These are phyloP conservation scores for Pterocarpus santalinus DNA, from an alignment of 306 rosid genomes.

Conservation along the genomic window DNA sequence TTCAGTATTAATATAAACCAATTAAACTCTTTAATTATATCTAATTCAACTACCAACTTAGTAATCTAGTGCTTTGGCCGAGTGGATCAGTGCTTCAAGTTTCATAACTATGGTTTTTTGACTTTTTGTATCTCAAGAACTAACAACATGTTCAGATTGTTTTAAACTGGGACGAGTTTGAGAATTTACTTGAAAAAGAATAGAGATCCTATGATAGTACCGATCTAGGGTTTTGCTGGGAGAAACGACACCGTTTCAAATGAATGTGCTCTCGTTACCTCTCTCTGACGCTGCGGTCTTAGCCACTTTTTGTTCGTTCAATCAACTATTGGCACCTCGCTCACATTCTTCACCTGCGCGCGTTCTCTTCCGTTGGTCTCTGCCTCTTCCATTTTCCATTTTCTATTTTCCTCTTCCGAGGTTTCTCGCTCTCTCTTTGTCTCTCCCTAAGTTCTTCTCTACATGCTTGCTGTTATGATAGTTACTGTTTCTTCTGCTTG, in stretches of 20 bases:
- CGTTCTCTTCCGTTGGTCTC: neutral
- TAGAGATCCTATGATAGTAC: too few species aligned
- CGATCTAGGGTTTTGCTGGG: neutral
- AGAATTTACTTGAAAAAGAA: too few species aligned
- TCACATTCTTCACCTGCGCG: neutral
- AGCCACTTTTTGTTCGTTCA: neutral
- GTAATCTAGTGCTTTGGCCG: too few species aligned
- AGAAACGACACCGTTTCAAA: conserved; percentile 1
- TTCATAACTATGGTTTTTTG: too few species aligned
- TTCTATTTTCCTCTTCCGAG: neutral
- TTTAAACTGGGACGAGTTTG: too few species aligned
- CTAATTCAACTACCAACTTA: too few species aligned
- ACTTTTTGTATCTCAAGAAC: too few species aligned
- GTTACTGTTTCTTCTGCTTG: neutral
- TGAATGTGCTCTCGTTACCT: neutral
- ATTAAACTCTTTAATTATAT: too few species aligned
- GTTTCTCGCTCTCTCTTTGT: neutral
- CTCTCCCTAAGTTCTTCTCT: neutral
- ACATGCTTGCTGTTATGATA: neutral
- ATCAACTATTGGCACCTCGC: neutral
- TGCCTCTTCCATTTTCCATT: neutral
- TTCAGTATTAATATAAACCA: too few species aligned
- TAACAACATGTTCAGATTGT: too few species aligned
- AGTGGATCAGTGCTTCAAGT: too few species aligned
- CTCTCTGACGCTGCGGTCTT: neutral